Evolutionary conservation across 2,329 filamentous ascomycete genomes (phyloP), one percentile per base, ranked within the genome.

Genomic region (Exophiala sideris): DNA sequence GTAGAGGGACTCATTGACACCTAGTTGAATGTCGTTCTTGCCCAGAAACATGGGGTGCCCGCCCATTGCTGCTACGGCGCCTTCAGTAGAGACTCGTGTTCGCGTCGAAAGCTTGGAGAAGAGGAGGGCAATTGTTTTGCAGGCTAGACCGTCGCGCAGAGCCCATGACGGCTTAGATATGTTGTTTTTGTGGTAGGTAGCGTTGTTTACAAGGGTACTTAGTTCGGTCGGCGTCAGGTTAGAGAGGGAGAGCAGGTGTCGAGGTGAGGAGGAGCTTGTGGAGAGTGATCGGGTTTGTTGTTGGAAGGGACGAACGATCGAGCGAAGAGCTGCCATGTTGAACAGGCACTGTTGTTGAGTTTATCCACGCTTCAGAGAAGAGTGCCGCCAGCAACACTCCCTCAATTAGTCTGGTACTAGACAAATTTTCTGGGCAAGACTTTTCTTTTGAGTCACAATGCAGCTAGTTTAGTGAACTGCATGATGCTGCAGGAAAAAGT

Each of bases 1-100:
- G 68, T 89, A 87, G n/a, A 97, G 79, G 4, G 89, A 91, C 73
- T 99, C 94, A 66, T 99, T 99, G 60, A 76, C 94, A 48, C 94
- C 94, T 16, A 99, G 79, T 72, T 99, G 94, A 59, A 99, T 99
- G 68, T 99, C 94, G 51, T 95, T 87, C 68, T 91, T 94, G 66
- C 91, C 91, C 54, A 99, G 73, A 70, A 99, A 99, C 91, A 99
- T 96, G 18, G 94, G 86, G 65, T 96, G 88, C 0, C 92, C 94
- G 35, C 91, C 91, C 78, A 99, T 81, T 56, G 89, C 78, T n/a
- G 87, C 83, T 35, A 96, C 85, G 10, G 94, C 94, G 6, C 87
- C 87, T 76, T 99, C 94, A 1, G 91, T 96, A 1, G 91, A 96
- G 32, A 99, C 86, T 58, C 94, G 85, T 10, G 94, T 99, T 56